phyloP scores from a whole-genome alignment of 805 yeast species.

The Kazachstania kunashirensis region DNA sequence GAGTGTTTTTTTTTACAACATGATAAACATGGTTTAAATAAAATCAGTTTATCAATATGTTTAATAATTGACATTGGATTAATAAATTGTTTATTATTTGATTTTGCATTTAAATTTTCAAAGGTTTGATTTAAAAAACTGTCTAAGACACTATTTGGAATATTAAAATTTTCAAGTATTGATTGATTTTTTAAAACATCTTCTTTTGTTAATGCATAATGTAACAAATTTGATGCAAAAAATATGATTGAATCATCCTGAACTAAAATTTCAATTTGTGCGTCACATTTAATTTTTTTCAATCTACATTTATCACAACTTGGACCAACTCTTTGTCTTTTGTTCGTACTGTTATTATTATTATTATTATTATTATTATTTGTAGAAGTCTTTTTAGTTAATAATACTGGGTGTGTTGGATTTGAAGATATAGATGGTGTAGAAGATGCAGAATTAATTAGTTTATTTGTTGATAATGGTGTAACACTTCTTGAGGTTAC shows the following conservation, averaged over 20 bases:
- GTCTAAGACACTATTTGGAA: slow-evolving; percentile 1
- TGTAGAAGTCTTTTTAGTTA: too few species aligned
- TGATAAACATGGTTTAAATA: slow-evolving; percentile 46
- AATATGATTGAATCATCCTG: slow-evolving; percentile 19
- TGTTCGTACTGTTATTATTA: slow-evolving; percentile 2
- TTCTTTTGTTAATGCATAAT: slow-evolving; percentile 13
- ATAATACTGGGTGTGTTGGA: too few species aligned
- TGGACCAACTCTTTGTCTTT: slow-evolving; percentile 65
- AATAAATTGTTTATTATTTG: neutral
- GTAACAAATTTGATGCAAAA: slow-evolving; percentile 14
- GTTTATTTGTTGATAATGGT: neutral
- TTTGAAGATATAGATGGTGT: neutral
- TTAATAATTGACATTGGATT: slow-evolving; percentile 12
- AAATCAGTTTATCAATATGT: slow-evolving; percentile 32
- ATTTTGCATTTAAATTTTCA: neutral
- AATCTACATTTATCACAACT: slow-evolving; percentile 63
- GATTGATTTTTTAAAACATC: slow-evolving; percentile 8
- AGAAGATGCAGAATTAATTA: neutral
- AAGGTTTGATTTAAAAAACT: neutral
- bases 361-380: neutral
- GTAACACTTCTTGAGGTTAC: slow-evolving; percentile 1
- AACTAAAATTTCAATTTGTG: slow-evolving; percentile 41
- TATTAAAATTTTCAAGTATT: slow-evolving; percentile 1
- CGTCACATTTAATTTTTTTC: slow-evolving; percentile 70
- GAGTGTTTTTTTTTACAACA: slow-evolving; percentile 30